A percentile compares a stretch with the other conserved stretches of the same genome.
phyloP scores from a whole-genome alignment of 2,329 filamentous ascomycete genomes.

The Colletotrichum gloeosporioides region DNA sequence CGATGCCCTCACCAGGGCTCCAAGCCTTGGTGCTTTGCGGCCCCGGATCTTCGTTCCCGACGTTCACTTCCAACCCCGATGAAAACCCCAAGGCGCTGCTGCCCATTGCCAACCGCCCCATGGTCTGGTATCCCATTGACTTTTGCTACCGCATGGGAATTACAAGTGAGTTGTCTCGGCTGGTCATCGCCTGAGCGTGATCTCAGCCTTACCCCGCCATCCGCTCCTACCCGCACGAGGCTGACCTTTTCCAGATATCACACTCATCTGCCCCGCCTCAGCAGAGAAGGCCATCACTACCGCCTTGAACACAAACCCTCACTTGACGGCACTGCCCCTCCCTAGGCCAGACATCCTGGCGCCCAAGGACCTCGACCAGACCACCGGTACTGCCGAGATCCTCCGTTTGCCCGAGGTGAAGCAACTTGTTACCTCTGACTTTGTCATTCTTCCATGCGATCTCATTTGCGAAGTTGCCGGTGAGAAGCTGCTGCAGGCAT shows the following conservation, averaged over 20 bases:
- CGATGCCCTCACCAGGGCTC: conserved; percentile 76
- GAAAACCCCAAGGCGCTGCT: conserved; percentile 83
- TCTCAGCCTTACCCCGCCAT: not conserved
- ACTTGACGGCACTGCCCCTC: conserved; percentile 74
- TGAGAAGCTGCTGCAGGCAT: conserved; percentile 83
- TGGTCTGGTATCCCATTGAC: conserved; percentile 90
- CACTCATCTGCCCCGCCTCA: conserved; percentile 67
- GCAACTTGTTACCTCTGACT: conserved; percentile 80
- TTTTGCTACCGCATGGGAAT: conserved; percentile 85
- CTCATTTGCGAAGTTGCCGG: conserved; percentile 89
- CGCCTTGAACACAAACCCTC: conserved; percentile 79
- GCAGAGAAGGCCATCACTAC: conserved; percentile 71
- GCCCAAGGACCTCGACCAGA: conserved; percentile 77
- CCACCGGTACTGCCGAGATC: conserved; percentile 88
- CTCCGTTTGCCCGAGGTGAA: conserved; percentile 84
- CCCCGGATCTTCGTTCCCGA: conserved; percentile 81
- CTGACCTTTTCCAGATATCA: conserved; percentile 58
- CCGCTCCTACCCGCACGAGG: not conserved
- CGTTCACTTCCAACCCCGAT: conserved; percentile 80
- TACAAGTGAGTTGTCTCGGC: conserved; percentile 58
- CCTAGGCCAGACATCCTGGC: conserved; percentile 79
- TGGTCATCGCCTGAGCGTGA: not conserved
- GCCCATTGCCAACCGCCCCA: conserved; percentile 83
- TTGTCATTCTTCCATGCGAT: conserved; percentile 91
- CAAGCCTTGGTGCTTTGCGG: conserved; percentile 86